These are phyloP conservation scores for Beauveria varroae DNA, from an alignment of 2,329 filamentous ascomycete genomes.

Conservation along the genomic window DNA sequence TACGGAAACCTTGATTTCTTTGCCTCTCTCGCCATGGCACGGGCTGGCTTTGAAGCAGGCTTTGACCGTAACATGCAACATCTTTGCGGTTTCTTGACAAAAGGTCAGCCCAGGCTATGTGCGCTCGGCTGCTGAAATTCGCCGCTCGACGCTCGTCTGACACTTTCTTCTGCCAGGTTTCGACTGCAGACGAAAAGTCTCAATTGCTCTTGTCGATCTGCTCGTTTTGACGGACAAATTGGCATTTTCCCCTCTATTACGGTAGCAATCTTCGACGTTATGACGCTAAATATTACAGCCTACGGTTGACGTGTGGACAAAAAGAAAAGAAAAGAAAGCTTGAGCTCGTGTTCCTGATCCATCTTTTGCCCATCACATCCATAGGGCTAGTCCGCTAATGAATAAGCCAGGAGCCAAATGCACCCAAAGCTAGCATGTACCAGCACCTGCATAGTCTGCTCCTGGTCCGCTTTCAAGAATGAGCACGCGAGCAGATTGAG, in stretches of 20 bases:
- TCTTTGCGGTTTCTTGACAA: neutral
- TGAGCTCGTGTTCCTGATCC: neutral
- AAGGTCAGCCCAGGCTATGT: neutral
- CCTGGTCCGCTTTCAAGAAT: neutral
- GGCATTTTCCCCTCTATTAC: neutral
- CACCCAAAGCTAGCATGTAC: neutral
- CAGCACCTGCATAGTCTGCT: neutral
- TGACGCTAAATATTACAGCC: neutral
- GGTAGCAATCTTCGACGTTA: neutral
- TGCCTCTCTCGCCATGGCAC: neutral
- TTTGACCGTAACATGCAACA: neutral
- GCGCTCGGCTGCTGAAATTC: neutral
- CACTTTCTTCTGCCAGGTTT: neutral
- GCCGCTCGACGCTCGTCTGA: neutral
- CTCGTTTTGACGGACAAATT: neutral
- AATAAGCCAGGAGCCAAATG: neutral
- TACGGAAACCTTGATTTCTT: constrained; percentile 1
- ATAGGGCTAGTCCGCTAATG: neutral
- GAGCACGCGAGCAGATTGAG: constrained; percentile 1
- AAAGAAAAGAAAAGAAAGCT: neutral
- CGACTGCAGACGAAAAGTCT: neutral
- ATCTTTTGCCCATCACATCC: neutral
- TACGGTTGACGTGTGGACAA: too few species aligned
- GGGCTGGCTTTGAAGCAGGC: neutral
- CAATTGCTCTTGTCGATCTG: neutral